These are phyloP conservation scores for Avena eriantha DNA, from an alignment of 176 grass and related monocot species.

Conservation along the genomic window DNA sequence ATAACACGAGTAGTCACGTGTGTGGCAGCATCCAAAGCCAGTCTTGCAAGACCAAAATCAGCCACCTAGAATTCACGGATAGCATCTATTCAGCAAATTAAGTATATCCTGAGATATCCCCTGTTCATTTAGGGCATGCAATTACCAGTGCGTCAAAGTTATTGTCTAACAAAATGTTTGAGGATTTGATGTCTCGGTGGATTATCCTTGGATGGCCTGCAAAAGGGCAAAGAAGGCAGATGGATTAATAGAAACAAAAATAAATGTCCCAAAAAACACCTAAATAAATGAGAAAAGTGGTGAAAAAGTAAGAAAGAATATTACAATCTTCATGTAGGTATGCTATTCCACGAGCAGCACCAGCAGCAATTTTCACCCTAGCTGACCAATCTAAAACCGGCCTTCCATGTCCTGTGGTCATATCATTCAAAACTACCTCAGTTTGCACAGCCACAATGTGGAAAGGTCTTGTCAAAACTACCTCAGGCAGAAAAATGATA, in stretches of 20 bases:
- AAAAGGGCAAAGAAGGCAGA: conserved; percentile 31
- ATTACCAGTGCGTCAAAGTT: conserved; percentile 88
- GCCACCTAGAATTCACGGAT: conserved; percentile 64
- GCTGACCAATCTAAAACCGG: conserved; percentile 75
- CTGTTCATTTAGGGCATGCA: not conserved
- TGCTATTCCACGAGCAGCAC: conserved; percentile 86
- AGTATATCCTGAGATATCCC: not conserved
- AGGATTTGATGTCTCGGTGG: conserved; percentile 94
- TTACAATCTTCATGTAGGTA: conserved; percentile 99
- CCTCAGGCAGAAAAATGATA: conserved; percentile 52
- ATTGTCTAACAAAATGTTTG: conserved; percentile 94
- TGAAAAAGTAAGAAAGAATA: conserved; percentile 25
- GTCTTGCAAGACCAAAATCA: conserved; percentile 88
- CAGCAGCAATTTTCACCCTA: conserved; percentile 79
- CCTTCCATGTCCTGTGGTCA: conserved; percentile 52
- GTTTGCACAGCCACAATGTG: not conserved
- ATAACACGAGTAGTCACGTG: conserved; percentile 94
- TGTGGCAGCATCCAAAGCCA: conserved; percentile 79
- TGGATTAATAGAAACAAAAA: not conserved
- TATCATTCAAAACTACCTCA: not conserved
- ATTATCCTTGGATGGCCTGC: conserved; percentile 91
- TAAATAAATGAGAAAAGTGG: conserved; percentile 12
- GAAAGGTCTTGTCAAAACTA: conserved; percentile 33
- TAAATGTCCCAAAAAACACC: conserved; percentile 1
- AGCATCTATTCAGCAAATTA: conserved; percentile 27